Percentiles rank a stretch among this genome's conserved stretches.
These are phyloP conservation scores for Ramicandelaber brevisporus DNA, from an alignment of 192 early-diverging fungal genomes.

Conservation along the genomic window DNA sequence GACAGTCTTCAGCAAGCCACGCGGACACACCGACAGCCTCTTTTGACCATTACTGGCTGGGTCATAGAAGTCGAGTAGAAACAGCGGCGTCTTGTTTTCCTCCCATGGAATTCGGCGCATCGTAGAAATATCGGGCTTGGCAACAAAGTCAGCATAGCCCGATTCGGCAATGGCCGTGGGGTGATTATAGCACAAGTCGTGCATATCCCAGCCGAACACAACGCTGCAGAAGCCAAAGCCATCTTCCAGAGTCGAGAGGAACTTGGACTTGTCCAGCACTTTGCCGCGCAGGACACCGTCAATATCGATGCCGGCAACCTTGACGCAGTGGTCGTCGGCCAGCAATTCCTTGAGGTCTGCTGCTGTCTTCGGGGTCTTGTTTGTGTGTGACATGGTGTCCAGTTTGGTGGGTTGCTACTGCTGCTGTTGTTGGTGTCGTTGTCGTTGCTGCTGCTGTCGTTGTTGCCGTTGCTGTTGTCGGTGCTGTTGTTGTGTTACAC, in stretches of 20 bases:
- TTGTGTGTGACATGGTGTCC: too few species aligned
- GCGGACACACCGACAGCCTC: conserved; percentile 33
- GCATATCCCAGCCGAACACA: conserved; percentile 60
- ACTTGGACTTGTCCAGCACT: conserved; percentile 35
- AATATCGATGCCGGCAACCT: conserved; percentile 42
- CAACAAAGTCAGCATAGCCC: conserved; percentile 32
- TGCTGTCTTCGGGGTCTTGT: too few species aligned
- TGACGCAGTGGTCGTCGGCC: conserved; percentile 22
- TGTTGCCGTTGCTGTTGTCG: too few species aligned
- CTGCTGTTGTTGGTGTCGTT: too few species aligned
- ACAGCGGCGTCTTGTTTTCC: conserved; percentile 39
- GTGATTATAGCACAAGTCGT: conserved; percentile 32
- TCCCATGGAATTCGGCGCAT: conserved; percentile 50
- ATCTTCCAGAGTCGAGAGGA: conserved; percentile 24
- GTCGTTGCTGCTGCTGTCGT: too few species aligned
- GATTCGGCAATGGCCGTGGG: conserved; percentile 12
- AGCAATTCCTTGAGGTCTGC: too few species aligned
- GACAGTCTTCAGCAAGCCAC: conserved; percentile 22
- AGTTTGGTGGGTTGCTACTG: too few species aligned
- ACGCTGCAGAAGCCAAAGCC: conserved; percentile 62
- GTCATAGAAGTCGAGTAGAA: conserved; percentile 36
- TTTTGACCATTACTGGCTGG: conserved; percentile 28
- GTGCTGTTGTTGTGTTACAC: too few species aligned
- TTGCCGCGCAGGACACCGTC: conserved; percentile 53
- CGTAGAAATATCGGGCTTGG: conserved; percentile 31